These are phyloP conservation scores for Circinella umbellata DNA, from an alignment of 371 early-diverging fungal species.

Conservation along the genomic window DNA sequence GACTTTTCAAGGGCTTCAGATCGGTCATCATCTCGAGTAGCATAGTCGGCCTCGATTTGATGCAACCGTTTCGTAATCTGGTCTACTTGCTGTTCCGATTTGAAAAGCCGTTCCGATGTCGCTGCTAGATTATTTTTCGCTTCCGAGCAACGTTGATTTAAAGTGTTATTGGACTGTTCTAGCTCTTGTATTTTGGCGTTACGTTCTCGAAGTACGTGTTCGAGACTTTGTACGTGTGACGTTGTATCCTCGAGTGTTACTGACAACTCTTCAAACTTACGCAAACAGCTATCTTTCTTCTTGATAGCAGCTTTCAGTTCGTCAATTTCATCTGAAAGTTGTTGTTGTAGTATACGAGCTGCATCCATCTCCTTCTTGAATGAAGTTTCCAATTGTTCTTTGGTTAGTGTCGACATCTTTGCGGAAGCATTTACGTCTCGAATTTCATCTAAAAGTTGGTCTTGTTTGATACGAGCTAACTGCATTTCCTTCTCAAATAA, in stretches of 20 bases:
- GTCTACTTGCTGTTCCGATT: background rate
- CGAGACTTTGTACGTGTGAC: conserved; percentile 2
- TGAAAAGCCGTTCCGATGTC: background rate
- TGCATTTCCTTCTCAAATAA: background rate
- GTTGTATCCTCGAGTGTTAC: conserved; percentile 3
- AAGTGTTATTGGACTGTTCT: conserved; percentile 1
- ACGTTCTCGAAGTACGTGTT: conserved; percentile 2
- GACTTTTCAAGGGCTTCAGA: background rate
- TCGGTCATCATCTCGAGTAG: background rate
- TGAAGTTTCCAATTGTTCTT: too few relatives aligned
- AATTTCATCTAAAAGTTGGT: background rate
- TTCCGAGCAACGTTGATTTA: conserved; percentile 1
- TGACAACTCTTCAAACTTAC: conserved; percentile 2
- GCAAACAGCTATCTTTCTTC: background rate
- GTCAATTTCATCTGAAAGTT: background rate
- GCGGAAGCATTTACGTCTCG: too few relatives aligned
- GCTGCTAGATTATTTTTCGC: conserved; percentile 1
- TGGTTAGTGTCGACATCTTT: too few relatives aligned
- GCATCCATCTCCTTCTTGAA: background rate
- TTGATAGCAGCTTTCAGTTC: background rate
- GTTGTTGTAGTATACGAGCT: background rate
- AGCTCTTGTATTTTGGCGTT: background rate
- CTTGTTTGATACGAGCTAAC: background rate
- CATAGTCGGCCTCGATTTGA: background rate
- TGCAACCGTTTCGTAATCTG: background rate